A percentile compares a stretch with the other conserved stretches of the same genome.
These are phyloP conservation scores for Bisporella sp. DNA, from an alignment of 2,329 filamentous ascomycete species.

Conservation along the genomic window DNA sequence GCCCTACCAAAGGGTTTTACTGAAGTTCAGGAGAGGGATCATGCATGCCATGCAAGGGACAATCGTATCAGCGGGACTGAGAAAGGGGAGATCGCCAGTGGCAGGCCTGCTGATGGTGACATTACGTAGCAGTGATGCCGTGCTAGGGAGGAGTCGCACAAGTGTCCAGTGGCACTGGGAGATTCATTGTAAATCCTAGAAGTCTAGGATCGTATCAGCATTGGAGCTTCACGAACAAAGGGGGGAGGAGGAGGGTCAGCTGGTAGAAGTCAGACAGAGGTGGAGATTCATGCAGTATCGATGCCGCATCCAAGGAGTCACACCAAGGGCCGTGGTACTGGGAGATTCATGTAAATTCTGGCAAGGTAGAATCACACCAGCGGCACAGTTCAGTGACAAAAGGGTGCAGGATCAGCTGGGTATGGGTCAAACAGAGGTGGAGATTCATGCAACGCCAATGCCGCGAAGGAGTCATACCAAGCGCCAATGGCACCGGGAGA, in stretches of 20 bases:
- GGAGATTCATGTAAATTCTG: too few species aligned
- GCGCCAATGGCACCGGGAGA: slow-evolving; percentile 3
- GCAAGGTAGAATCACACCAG: too few species aligned
- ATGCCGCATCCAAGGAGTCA: too few species aligned
- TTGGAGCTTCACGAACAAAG: slow-evolving; percentile 4
- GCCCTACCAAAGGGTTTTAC: slow-evolving; percentile 4
- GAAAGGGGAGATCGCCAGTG: slow-evolving; percentile 4
- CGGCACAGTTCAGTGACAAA: too few species aligned
- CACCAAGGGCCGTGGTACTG: too few species aligned
- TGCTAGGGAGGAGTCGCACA: slow-evolving; percentile 6
- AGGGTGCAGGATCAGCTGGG: slow-evolving; percentile 1
- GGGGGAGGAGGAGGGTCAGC: neutral
- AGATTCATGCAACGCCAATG: slow-evolving; percentile 2
- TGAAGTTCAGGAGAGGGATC: slow-evolving; percentile 6
- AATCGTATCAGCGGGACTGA: slow-evolving; percentile 7
- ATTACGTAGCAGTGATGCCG: slow-evolving; percentile 7
- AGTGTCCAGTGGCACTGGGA: slow-evolving; percentile 7
- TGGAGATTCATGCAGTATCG: too few species aligned
- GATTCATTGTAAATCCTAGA: slow-evolving; percentile 8
- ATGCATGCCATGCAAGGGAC: slow-evolving; percentile 5
- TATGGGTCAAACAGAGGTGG: slow-evolving; percentile 2
- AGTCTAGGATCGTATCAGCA: slow-evolving; percentile 4
- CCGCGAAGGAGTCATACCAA: slow-evolving; percentile 4
- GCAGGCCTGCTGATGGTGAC: slow-evolving; percentile 7
- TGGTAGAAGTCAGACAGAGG: too few species aligned